Evolutionary conservation across 1,139 yeast species (phyloP).

Genomic region (Hanseniaspora gamundiae): DNA sequence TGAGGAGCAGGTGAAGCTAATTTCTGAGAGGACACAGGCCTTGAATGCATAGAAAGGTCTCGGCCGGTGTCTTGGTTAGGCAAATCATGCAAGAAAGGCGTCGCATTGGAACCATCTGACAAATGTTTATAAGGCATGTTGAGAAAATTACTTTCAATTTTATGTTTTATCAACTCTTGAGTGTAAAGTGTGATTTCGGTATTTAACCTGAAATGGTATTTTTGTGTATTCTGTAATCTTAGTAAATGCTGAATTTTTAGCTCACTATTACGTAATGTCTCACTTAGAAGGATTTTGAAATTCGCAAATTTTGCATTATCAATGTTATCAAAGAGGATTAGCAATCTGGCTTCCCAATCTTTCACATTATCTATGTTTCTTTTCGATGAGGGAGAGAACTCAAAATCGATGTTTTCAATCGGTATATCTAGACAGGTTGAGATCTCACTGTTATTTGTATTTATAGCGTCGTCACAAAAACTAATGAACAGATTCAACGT

Average conservation of each 20-base stretch:
- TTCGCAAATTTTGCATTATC: slow-evolving; percentile 45
- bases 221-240: slow-evolving; percentile 63
- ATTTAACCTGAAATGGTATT: slow-evolving; percentile 70
- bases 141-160: slow-evolving; percentile 34
- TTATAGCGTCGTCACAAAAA: slow-evolving; percentile 64
- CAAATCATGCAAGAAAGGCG: neutral
- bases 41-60: neutral
- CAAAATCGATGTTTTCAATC: slow-evolving; percentile 15
- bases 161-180: slow-evolving; percentile 49
- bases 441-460: slow-evolving; percentile 44
- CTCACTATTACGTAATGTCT: slow-evolving; percentile 44
- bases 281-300: slow-evolving; percentile 48
- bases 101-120: slow-evolving; percentile 1
- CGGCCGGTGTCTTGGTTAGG: neutral
- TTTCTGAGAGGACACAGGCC: neutral
- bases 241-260: slow-evolving; percentile 62
- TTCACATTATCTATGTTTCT: slow-evolving; percentile 46
- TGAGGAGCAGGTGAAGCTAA: slow-evolving; percentile 1
- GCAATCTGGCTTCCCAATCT: slow-evolving; percentile 30
- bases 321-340: slow-evolving; percentile 31
- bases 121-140: slow-evolving; percentile 20
- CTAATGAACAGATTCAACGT: slow-evolving; percentile 16
- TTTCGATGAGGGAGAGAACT: slow-evolving; percentile 64
- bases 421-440: slow-evolving; percentile 10
- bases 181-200: slow-evolving; percentile 72